Percentiles rank a stretch among this genome's conserved stretches.
Conservation (phyloP, 2,329 filamentous ascomycete species). For the Rhinocladiella mackenziei region DNA sequence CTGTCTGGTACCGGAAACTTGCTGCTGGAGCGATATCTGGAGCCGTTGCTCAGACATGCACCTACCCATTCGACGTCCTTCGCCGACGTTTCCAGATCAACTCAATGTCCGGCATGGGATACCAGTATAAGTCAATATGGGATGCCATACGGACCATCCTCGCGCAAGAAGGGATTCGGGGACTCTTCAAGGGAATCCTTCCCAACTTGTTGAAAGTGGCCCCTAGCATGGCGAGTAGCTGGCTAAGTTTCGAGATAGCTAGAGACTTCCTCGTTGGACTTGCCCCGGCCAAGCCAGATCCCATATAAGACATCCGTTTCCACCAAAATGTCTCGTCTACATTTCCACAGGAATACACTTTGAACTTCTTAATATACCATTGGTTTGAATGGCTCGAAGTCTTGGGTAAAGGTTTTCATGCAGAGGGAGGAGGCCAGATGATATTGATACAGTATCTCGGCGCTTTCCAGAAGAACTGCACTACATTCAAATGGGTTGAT, state of each 20-base stretch:
- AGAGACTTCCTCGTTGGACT: conserved; percentile 70
- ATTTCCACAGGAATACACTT: too few species aligned
- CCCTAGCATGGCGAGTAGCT: conserved; percentile 97
- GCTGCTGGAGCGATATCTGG: conserved; percentile 90
- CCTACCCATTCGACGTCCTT: conserved; percentile 95
- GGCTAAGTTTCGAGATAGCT: conserved; percentile 94
- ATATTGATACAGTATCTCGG: conserved; percentile 1
- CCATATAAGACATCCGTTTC: conserved; percentile 16
- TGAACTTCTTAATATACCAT: neutral
- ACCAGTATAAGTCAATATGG: conserved; percentile 82
- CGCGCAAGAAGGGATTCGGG: conserved; percentile 73
- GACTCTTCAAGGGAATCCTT: conserved; percentile 92
- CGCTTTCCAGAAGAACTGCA: conserved; percentile 2
- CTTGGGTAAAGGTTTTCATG: neutral
- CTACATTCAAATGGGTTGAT: conserved; percentile 3
- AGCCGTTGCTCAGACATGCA: conserved; percentile 93
- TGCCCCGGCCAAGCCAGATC: conserved; percentile 19
- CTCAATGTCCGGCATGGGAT: conserved; percentile 97
- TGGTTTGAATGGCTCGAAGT: neutral
- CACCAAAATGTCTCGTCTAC: too few species aligned
- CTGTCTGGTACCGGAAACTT: conserved; percentile 73
- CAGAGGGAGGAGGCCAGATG: conserved; percentile 1
- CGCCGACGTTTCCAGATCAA: conserved; percentile 96
- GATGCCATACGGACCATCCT: conserved; percentile 82
- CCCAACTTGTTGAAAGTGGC: conserved; percentile 96